Percentiles rank a stretch among this genome's conserved stretches.
Evolutionary conservation across 2,329 filamentous ascomycete genomes (phyloP).

Genomic region (Paecilomyces formosus): DNA sequence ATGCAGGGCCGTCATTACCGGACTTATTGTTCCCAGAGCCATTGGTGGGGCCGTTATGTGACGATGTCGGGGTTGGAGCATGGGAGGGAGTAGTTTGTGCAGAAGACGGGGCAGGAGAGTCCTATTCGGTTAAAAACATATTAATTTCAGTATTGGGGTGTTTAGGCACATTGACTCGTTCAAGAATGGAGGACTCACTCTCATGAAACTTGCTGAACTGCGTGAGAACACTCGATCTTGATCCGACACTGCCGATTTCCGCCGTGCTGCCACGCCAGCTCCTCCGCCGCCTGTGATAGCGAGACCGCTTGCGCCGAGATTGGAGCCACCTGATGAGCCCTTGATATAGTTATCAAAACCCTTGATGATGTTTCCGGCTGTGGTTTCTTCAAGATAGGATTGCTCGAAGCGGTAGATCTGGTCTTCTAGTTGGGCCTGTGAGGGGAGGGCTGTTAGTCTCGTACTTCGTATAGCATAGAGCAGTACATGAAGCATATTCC

Average conservation of each 20-base stretch:
- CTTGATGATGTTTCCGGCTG: constrained; percentile 86
- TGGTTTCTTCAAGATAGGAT: constrained; percentile 83
- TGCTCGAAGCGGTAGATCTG: constrained; percentile 77
- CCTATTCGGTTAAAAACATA: constrained; percentile 17
- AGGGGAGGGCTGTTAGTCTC: background rate
- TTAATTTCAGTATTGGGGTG: background rate
- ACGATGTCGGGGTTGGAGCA: constrained; percentile 38
- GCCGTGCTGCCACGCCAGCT: constrained; percentile 19
- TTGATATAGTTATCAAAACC: constrained; percentile 99
- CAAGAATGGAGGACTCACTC: constrained; percentile 18
- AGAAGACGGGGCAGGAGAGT: constrained; percentile 37
- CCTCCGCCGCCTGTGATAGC: constrained; percentile 18
- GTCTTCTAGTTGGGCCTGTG: constrained; percentile 61
- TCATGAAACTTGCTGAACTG: constrained; percentile 43
- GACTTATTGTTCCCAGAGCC: constrained; percentile 13
- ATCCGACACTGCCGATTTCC: constrained; percentile 39
- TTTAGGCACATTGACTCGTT: background rate
- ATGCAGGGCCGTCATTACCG: constrained; percentile 17
- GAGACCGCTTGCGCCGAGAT: constrained; percentile 21
- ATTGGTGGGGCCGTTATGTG: constrained; percentile 18
- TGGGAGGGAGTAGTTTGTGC: constrained; percentile 40
- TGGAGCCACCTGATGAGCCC: constrained; percentile 54
- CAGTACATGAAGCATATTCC: background rate
- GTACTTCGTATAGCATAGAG: background rate
- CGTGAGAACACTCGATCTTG: constrained; percentile 41